A percentile compares a stretch with the other conserved stretches of the same genome.
Evolutionary conservation across 768 basidiomycete genomes (phyloP).

Genomic region (Sistotremastrum suecicum): DNA sequence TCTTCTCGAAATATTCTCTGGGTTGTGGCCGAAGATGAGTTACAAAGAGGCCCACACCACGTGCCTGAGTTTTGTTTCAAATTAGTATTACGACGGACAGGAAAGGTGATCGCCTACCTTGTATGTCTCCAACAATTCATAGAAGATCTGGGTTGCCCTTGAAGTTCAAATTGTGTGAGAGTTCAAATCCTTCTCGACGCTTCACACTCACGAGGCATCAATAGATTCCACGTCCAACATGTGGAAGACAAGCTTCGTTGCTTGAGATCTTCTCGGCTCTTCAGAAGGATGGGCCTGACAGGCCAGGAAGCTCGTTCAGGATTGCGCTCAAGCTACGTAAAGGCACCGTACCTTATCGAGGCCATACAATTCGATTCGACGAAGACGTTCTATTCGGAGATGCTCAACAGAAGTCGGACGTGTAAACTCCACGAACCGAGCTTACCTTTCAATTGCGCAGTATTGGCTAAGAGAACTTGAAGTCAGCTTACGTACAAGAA

Average conservation of each 20-base stretch:
- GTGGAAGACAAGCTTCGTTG: slow-evolving; percentile 78
- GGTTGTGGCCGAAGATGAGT: slow-evolving; percentile 31
- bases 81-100: too few species aligned
- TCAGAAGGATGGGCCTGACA: slow-evolving; percentile 75
- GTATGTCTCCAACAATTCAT: slow-evolving; percentile 68
- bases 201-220: slow-evolving; percentile 71
- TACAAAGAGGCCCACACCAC: slow-evolving; percentile 36
- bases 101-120: slow-evolving; percentile 27
- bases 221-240: slow-evolving; percentile 83
- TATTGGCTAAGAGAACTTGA: slow-evolving; percentile 50
- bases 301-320: too few species aligned
- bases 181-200: neutral
- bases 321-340: too few species aligned
- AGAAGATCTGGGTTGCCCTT: slow-evolving; percentile 75
- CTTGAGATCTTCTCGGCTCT: slow-evolving; percentile 58
- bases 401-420: neutral
- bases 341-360: slow-evolving; percentile 16
- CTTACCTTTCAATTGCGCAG: slow-evolving; percentile 81
- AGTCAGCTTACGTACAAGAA: neutral
- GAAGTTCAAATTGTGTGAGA: slow-evolving; percentile 2
- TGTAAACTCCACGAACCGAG: neutral
- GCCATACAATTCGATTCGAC: slow-evolving; percentile 84
- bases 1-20: slow-evolving; percentile 31
- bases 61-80: slow-evolving; percentile 19
- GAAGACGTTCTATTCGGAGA: slow-evolving; percentile 48